Percentiles rank a stretch among this genome's conserved stretches.
These are phyloP conservation scores for Phytopythium delawarense DNA, from an alignment of 352 stramenopile species.

Conservation along the genomic window DNA sequence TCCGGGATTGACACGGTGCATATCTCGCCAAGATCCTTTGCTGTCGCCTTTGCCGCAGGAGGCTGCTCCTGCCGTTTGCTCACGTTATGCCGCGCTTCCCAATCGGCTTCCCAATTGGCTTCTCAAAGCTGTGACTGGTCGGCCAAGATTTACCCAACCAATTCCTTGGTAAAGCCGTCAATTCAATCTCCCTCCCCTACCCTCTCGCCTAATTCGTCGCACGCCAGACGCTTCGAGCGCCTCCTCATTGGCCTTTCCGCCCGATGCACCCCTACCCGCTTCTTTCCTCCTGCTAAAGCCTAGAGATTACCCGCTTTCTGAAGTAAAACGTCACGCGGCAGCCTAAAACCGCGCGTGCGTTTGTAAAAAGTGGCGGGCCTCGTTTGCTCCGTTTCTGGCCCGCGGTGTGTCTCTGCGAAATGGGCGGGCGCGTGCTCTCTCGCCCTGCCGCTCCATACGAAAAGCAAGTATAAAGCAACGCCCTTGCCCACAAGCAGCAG, in stretches of 20 bases:
- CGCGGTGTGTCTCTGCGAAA: constrained; percentile 4
- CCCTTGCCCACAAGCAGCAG: background rate
- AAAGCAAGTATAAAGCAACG: background rate
- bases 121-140: background rate
- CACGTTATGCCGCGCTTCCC: too few relatives aligned
- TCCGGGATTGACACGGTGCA: too few relatives aligned
- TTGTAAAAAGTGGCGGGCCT: background rate
- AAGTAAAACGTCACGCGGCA: background rate
- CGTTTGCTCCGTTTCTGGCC: background rate
- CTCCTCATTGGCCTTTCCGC: background rate
- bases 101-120: too few relatives aligned
- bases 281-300: background rate
- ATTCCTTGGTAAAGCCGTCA: background rate
- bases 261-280: background rate
- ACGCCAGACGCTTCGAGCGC: background rate
- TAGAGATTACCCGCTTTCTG: background rate
- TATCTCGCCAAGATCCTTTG: too few relatives aligned
- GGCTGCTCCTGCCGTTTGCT: too few relatives aligned
- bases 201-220: background rate
- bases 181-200: background rate
- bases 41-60: too few relatives aligned
- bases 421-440: constrained; percentile 6
- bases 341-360: background rate
- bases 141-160: background rate
- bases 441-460: background rate